Conservation (phyloP, 2,329 filamentous ascomycete genomes). For the Colletotrichum eremochloae region DNA sequence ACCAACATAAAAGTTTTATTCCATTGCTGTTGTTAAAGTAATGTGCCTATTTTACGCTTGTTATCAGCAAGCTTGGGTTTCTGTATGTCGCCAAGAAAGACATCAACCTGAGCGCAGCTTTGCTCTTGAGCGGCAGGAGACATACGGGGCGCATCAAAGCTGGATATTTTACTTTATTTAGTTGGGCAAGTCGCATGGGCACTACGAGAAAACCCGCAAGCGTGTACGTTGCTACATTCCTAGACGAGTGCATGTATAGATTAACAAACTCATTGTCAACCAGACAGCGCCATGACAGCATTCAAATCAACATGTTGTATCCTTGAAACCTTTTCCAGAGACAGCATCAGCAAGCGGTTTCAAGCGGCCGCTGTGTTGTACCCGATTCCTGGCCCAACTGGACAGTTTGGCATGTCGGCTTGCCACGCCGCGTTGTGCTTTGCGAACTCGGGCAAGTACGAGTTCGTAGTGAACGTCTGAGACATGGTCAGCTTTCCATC, state of each 20-base stretch:
- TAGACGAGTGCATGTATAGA: background rate
- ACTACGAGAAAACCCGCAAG: background rate
- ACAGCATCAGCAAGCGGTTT: background rate
- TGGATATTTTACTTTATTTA: background rate
- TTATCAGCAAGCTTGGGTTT: background rate
- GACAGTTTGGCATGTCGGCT: constrained; percentile 26
- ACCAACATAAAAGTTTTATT: background rate
- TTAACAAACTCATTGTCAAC: too few relatives aligned
- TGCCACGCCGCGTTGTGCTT: constrained; percentile 22
- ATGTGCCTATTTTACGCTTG: background rate
- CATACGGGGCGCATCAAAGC: background rate
- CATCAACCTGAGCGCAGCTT: background rate
- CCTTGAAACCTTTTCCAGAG: background rate
- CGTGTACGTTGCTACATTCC: background rate
- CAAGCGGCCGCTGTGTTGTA: constrained; percentile 5
- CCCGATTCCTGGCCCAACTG: constrained; percentile 19
- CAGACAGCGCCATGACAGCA: background rate
- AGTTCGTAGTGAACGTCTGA: constrained; percentile 31
- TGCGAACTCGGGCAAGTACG: constrained; percentile 23
- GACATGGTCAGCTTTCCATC: background rate
- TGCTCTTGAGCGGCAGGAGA: background rate
- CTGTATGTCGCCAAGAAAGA: background rate
- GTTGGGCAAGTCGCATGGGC: too few relatives aligned
- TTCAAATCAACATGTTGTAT: background rate
- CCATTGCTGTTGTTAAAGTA: background rate